A percentile compares a stretch with the other conserved stretches of the same genome.
Conservation (phyloP, 2,329 filamentous ascomycete genomes). For the Geoglossum cookeanum region DNA sequence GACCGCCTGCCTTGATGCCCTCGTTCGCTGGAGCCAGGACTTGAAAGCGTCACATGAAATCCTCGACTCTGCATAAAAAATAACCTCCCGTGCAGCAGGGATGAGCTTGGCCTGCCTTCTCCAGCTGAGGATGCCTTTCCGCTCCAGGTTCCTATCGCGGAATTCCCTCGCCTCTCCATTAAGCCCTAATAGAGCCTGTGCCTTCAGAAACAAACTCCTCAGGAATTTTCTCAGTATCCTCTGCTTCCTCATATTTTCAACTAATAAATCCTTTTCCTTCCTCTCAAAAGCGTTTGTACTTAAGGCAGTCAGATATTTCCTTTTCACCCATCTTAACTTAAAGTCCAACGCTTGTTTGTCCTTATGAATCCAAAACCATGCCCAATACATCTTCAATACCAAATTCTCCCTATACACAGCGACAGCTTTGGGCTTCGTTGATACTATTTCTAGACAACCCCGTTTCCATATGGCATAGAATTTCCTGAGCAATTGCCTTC, state of each 20-base stretch:
- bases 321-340: conserved; percentile 15
- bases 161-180: conserved; percentile 12
- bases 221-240: background rate
- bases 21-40: conserved; percentile 29
- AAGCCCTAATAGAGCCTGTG: conserved; percentile 19
- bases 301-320: conserved; percentile 15
- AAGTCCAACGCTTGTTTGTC: conserved; percentile 18
- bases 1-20: conserved; percentile 27
- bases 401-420: conserved; percentile 18
- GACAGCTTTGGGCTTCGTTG: conserved; percentile 17
- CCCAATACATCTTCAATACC: conserved; percentile 15
- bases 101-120: conserved; percentile 22
- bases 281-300: conserved; percentile 12
- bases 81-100: conserved; percentile 24
- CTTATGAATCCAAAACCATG: conserved; percentile 21
- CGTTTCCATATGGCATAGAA: conserved; percentile 35
- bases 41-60: conserved; percentile 27
- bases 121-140: conserved; percentile 23
- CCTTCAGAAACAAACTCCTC: conserved; percentile 15
- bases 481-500: conserved; percentile 31
- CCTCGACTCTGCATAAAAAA: conserved; percentile 25
- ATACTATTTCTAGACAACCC: conserved; percentile 20
- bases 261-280: conserved; percentile 11
- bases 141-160: conserved; percentile 11
- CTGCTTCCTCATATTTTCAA: background rate